Evolutionary conservation across 768 basidiomycete species (phyloP).

Genomic region (Lactarius sp.): DNA sequence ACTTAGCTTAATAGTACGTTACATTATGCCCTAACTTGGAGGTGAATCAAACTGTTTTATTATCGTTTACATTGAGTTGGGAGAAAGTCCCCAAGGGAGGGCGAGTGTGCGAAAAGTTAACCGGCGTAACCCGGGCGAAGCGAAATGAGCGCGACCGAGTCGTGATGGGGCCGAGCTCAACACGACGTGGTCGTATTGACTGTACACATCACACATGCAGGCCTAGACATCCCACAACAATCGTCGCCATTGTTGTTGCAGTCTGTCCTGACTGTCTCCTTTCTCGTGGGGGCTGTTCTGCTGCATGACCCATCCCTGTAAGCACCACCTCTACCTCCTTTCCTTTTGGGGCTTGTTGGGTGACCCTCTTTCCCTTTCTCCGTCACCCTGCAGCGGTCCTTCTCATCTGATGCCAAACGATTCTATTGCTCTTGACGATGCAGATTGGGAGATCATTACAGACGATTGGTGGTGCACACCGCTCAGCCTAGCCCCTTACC

Average conservation of each 20-base stretch:
- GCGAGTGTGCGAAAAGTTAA: constrained; percentile 11
- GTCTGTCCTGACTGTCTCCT: constrained; percentile 13
- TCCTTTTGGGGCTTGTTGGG: constrained; percentile 22
- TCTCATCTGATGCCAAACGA: constrained; percentile 22
- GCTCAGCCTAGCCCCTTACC: constrained; percentile 14
- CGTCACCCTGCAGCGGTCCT: constrained; percentile 14
- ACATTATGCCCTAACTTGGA: not conserved
- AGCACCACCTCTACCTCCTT: constrained; percentile 21
- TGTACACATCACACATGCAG: constrained; percentile 15
- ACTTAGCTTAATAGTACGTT: not conserved
- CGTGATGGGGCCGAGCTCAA: not conserved
- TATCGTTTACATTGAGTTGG: not conserved
- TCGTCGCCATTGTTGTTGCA: constrained; percentile 9
- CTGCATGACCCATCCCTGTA: constrained; percentile 23
- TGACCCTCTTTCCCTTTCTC: constrained; percentile 21
- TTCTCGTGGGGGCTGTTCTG: constrained; percentile 22
- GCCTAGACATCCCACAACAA: constrained; percentile 6
- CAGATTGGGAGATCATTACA: constrained; percentile 23
- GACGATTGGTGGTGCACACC: constrained; percentile 26
- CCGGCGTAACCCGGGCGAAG: not conserved
- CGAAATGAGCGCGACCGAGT: not conserved
- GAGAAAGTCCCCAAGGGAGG: not conserved
- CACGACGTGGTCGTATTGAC: constrained; percentile 9
- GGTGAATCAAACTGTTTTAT: not conserved
- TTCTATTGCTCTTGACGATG: constrained; percentile 18